Evolutionary conservation across 176 grass and related monocot species (phyloP).

Genomic region (Hyparrhenia diplandra): DNA sequence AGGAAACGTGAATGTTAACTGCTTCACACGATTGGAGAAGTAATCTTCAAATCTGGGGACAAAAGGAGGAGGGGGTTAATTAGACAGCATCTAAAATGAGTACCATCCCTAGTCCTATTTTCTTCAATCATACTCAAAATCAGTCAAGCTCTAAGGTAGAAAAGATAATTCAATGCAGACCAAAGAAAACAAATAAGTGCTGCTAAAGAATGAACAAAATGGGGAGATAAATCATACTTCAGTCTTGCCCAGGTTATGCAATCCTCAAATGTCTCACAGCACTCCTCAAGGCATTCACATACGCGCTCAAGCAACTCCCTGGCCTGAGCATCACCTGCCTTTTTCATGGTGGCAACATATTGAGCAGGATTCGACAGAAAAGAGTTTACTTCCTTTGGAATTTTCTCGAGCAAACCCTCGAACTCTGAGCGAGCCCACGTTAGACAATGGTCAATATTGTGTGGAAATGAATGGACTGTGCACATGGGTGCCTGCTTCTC

Average conservation of each 20-base stretch:
- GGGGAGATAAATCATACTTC: slow-evolving; percentile 54
- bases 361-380: slow-evolving; percentile 57
- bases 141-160: not conserved
- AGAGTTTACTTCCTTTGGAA: slow-evolving; percentile 71
- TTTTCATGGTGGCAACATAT: slow-evolving; percentile 65
- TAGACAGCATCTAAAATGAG: not conserved
- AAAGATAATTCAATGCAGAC: not conserved
- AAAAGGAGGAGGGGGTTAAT: not conserved
- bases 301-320: slow-evolving; percentile 56
- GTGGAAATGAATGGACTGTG: slow-evolving; percentile 71
- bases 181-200: slow-evolving; percentile 3
- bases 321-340: slow-evolving; percentile 72
- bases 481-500: slow-evolving; percentile 81
- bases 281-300: slow-evolving; percentile 54
- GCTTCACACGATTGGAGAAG: slow-evolving; percentile 75
- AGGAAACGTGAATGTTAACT: slow-evolving; percentile 74
- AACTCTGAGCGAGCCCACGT: slow-evolving; percentile 83
- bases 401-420: slow-evolving; percentile 73
- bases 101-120: not conserved
- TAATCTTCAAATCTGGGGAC: slow-evolving; percentile 71
- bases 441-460: slow-evolving; percentile 78
- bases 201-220: not conserved
- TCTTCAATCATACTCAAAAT: not conserved
- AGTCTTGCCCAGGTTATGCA: slow-evolving; percentile 69
- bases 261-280: slow-evolving; percentile 62